phyloP scores from a whole-genome alignment of 352 stramenopile species.

The Phytophthora litchii region DNA sequence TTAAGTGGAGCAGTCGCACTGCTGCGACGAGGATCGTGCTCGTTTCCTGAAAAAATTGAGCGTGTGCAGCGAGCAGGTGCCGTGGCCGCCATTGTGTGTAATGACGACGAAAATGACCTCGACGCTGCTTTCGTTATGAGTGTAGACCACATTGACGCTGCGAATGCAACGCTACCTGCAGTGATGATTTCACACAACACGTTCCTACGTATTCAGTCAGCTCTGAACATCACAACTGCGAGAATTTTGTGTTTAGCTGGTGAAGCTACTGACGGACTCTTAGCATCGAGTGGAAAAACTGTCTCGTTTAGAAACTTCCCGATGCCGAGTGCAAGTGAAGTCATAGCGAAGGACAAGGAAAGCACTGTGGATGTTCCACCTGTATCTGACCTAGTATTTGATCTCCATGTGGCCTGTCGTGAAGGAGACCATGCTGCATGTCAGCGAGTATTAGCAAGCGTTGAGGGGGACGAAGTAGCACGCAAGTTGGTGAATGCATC shows the following conservation, averaged over 20 bases:
- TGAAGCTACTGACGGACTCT: conserved; percentile 42
- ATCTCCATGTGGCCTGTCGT: conserved; percentile 43
- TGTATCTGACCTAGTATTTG: background rate
- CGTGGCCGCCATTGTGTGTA: conserved; percentile 69
- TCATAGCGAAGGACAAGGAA: background rate
- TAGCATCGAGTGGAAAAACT: conserved; percentile 22
- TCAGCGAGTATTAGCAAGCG: conserved; percentile 37
- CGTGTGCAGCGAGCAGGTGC: conserved; percentile 61
- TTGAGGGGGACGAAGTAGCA: conserved; percentile 12
- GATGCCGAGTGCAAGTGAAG: conserved; percentile 3
- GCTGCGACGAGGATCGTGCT: conserved; percentile 62
- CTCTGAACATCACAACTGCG: conserved; percentile 24
- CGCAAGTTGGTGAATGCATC: conserved; percentile 10
- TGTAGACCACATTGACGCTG: conserved; percentile 65
- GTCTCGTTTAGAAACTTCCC: conserved; percentile 34
- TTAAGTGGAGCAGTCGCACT: conserved; percentile 52
- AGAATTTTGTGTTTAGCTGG: conserved; percentile 61
- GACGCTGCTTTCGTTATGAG: conserved; percentile 78
- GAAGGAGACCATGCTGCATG: conserved; percentile 49
- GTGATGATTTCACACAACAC: conserved; percentile 66
- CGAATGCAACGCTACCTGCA: conserved; percentile 69
- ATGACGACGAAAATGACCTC: conserved; percentile 54
- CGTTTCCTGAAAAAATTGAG: conserved; percentile 74
- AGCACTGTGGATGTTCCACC: background rate
- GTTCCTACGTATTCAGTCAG: conserved; percentile 42